A percentile compares a stretch with the other conserved stretches of the same genome.
phyloP scores from a whole-genome alignment of 2,329 filamentous ascomycete genomes.

The Chlorencoelia australis region DNA sequence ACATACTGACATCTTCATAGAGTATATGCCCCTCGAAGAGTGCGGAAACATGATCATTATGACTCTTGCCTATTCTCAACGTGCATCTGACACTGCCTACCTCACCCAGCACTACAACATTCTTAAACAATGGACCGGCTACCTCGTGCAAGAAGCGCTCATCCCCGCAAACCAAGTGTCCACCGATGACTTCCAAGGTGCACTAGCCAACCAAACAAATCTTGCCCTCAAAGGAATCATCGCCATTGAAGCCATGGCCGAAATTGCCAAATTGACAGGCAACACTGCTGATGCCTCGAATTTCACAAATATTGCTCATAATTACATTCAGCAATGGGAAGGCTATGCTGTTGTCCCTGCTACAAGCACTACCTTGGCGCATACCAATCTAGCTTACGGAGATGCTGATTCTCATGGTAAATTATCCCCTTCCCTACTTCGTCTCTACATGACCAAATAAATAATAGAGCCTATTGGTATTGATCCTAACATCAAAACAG shows the following conservation, averaged over 20 bases:
- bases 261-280: slow-evolving; percentile 53
- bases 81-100: slow-evolving; percentile 40
- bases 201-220: slow-evolving; percentile 70
- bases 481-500: slow-evolving; percentile 11
- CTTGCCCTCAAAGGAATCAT: slow-evolving; percentile 77
- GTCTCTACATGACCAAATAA: background rate
- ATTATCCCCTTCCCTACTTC: background rate
- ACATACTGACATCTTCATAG: slow-evolving; percentile 4
- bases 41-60: slow-evolving; percentile 79
- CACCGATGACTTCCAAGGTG: slow-evolving; percentile 78
- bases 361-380: slow-evolving; percentile 38
- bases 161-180: slow-evolving; percentile 68
- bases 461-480: too few relatives aligned
- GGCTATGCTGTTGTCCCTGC: slow-evolving; percentile 58
- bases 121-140: slow-evolving; percentile 70
- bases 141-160: slow-evolving; percentile 63
- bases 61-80: slow-evolving; percentile 60
- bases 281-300: slow-evolving; percentile 45
- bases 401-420: slow-evolving; percentile 37
- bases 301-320: slow-evolving; percentile 52
- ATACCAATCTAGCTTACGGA: slow-evolving; percentile 73
- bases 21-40: too few relatives aligned
- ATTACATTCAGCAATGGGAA: slow-evolving; percentile 67
- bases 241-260: slow-evolving; percentile 70
- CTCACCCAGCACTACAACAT: slow-evolving; percentile 59